Percentiles rank a stretch among this genome's conserved stretches.
Conservation (phyloP, 768 basidiomycete species). For the Trichaptum fuscoviolaceum region DNA sequence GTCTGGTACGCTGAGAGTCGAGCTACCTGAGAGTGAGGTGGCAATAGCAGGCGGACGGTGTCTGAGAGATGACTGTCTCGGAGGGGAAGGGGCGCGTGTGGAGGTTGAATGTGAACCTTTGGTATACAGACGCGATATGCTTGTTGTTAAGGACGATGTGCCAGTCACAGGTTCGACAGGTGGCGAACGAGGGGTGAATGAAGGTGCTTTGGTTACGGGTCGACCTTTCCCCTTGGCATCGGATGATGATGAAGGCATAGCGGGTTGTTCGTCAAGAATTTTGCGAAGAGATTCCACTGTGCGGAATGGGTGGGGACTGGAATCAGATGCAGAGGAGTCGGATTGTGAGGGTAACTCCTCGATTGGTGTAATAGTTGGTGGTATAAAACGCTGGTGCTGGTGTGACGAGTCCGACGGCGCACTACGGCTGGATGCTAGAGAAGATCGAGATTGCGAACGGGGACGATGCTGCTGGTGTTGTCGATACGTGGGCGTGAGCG, state of each 20-base stretch:
- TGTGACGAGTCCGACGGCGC: constrained; percentile 10
- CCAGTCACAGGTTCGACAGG: constrained; percentile 44
- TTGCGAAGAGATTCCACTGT: constrained; percentile 64
- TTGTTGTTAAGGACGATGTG: constrained; percentile 75
- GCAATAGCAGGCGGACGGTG: constrained; percentile 27
- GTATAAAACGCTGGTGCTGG: constrained; percentile 35
- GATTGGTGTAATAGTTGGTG: constrained; percentile 36
- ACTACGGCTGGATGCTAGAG: constrained; percentile 20
- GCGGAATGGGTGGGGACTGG: constrained; percentile 50
- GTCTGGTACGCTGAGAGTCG: constrained; percentile 11
- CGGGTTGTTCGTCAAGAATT: constrained; percentile 49
- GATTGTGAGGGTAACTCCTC: constrained; percentile 51
- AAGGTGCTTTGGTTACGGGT: constrained; percentile 16
- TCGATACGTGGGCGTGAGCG: constrained; percentile 8
- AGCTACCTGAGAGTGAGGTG: constrained; percentile 25
- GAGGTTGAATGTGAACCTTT: constrained; percentile 54
- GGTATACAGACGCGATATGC: constrained; percentile 71
- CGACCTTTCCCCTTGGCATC: constrained; percentile 11
- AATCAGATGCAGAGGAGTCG: constrained; percentile 49
- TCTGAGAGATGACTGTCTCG: constrained; percentile 45
- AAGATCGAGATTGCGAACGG: constrained; percentile 18
- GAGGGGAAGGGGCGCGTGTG: constrained; percentile 58
- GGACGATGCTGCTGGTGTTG: constrained; percentile 5
- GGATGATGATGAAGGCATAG: constrained; percentile 19
- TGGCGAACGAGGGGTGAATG: constrained; percentile 26